Percentiles rank a stretch among this genome's conserved stretches.
Conservation (phyloP, 768 basidiomycete species). For the Lactarius sanguifluus region DNA sequence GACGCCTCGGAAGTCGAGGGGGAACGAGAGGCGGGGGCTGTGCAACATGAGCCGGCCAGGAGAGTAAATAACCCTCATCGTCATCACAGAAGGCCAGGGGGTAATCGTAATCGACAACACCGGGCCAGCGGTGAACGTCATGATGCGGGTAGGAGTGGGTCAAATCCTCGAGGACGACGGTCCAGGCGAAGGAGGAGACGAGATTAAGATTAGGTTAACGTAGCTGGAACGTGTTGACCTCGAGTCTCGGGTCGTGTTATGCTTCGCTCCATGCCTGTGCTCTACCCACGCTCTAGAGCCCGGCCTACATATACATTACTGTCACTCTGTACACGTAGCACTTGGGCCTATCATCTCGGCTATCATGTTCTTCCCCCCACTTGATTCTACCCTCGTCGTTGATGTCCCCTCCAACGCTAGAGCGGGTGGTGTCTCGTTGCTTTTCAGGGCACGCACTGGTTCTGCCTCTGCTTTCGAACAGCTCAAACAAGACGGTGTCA, state of each 20-base stretch:
- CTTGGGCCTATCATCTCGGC: neutral
- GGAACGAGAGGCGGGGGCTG: conserved; percentile 12
- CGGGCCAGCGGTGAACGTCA: conserved; percentile 2
- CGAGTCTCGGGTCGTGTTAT: neutral
- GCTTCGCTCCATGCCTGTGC: conserved; percentile 5
- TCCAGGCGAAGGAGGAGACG: conserved; percentile 19
- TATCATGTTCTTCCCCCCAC: conserved; percentile 28
- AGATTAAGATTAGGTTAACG: conserved; percentile 7
- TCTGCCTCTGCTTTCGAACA: conserved; percentile 27
- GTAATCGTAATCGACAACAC: conserved; percentile 4
- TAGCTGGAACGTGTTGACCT: conserved; percentile 14
- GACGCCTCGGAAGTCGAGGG: neutral
- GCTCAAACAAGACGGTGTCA: conserved; percentile 21
- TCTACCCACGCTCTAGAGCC: conserved; percentile 1
- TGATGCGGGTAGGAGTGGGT: conserved; percentile 5
- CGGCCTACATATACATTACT: neutral
- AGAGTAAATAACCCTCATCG: neutral
- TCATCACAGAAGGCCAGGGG: conserved; percentile 8
- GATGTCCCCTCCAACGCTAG: conserved; percentile 22
- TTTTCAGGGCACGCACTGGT: conserved; percentile 27
- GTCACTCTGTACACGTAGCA: neutral
- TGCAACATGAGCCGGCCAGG: conserved; percentile 1
- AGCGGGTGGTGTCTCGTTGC: conserved; percentile 23
- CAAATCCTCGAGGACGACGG: conserved; percentile 19
- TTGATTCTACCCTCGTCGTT: conserved; percentile 26